phyloP scores from a whole-genome alignment of 2,329 filamentous ascomycete species.

The Chlorencoelia australis region DNA sequence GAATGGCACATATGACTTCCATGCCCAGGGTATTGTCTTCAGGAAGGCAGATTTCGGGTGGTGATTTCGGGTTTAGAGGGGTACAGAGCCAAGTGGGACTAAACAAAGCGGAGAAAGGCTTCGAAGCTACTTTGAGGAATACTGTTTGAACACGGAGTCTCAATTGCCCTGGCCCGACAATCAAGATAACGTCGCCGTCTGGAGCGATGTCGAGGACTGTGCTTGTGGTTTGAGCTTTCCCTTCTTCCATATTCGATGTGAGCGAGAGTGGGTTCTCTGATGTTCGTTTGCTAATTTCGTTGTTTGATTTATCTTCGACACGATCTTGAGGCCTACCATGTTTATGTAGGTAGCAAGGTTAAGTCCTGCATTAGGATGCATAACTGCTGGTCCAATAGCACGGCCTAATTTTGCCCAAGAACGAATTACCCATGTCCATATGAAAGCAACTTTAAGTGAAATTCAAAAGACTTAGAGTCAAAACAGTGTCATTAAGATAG shows the following conservation, averaged over 20 bases:
- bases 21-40: slow-evolving; percentile 11
- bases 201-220: slow-evolving; percentile 5
- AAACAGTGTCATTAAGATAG: too few relatives aligned
- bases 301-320: too few relatives aligned
- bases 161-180: slow-evolving; percentile 10
- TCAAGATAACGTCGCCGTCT: slow-evolving; percentile 12
- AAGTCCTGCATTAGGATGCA: too few relatives aligned
- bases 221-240: neutral
- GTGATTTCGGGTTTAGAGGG: slow-evolving; percentile 4
- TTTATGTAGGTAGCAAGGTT: too few relatives aligned
- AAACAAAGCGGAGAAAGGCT: slow-evolving; percentile 12
- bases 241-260: neutral
- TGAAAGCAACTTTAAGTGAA: too few relatives aligned
- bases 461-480: too few relatives aligned
- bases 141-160: slow-evolving; percentile 10
- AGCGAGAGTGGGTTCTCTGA: neutral
- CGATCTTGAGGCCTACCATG: too few relatives aligned
- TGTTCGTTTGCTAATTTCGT: too few relatives aligned
- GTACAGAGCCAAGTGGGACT: slow-evolving; percentile 8
- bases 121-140: slow-evolving; percentile 11
- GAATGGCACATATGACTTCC: slow-evolving; percentile 8
- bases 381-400: too few relatives aligned
- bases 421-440: too few relatives aligned
- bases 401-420: too few relatives aligned
- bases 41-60: slow-evolving; percentile 9